Evolutionary conservation across 2,329 filamentous ascomycete genomes (phyloP), one percentile per base, ranked within the genome.

Genomic region (Neonectria punicea): DNA sequence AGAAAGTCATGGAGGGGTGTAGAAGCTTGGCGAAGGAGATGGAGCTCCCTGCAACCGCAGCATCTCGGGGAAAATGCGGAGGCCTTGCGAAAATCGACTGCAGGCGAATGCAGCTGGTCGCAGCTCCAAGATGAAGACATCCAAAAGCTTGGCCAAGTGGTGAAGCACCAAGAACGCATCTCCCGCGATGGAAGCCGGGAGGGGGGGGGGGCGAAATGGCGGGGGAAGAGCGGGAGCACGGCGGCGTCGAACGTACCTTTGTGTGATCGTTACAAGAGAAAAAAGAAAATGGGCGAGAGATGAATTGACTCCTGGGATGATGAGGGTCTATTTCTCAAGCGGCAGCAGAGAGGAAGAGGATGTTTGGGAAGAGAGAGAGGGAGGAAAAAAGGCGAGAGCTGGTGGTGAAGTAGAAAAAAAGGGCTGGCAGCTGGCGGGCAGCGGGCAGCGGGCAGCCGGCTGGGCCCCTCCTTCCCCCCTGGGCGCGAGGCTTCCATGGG

Each of bases 401-500:
- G 69, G 68, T 65, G 69, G 64, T 69, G 58, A 73, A 65, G 58
- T 71, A 79, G 79, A 79, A 81, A 81, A 79, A 78, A 78, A 78
- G 76, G 68, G 71, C 70, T 64, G 68, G 69, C 70, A 56, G 53
- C 58, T 61, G 62, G 61, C 51, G 61, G 56, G 61, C 57, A 53
- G 56, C 36, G 25, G 32, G 41, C 16, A 25, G 50, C 51, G 47
- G 55, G 57, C 58, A 53, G 55, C 51, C 43, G 50, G 62, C 58
- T 39, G 53, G 67, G 72, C 72, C 72, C 72, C 72, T 74, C 72
- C 72, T 72, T 65, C 70, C 63, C 73, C 74, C 73, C 72, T 67
- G 67, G 66, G 72, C 69, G 70, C 74, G 75, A 78, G 77, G 80
- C 78, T 82, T 82, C 80, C 80, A 82, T 82, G 77, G 72, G 80